Base-by-base conservation (phyloP, 1,284 basidiomycete species). In the Papiliotrema fonsecae region DNA sequence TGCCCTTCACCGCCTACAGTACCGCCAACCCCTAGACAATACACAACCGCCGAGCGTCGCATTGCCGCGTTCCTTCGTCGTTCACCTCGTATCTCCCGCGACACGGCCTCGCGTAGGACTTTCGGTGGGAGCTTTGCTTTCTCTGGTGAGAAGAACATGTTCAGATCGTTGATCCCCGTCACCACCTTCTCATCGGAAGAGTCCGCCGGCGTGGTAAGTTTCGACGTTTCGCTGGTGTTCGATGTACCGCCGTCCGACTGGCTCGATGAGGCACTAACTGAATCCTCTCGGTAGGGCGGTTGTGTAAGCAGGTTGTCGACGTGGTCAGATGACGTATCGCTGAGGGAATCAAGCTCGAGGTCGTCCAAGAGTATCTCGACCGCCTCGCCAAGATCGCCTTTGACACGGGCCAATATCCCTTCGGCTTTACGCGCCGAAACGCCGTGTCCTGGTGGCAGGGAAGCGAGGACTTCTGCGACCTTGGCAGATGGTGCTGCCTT, bases 321-420 rank as follows among this genome's bases (percentile, higher is more conserved):
- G n/a, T 52, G 38, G 11, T 9, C 10, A 11, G 38, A 11, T 11
- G 38, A 24, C 19, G 24, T 6, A 26, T 40, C 38, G 24, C 38
- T 40, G 19, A 40, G 21, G 11, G 24, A 9, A 16, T 61, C 62
- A 9, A 44, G 37, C 16, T 59, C 54, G 19, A 65, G 41, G 26
- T 67, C 61, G 42, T 70, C 65, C 16, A 69, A 50, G 2, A 70
- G 51, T 36, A 67, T 63, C 52, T 69, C 66, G 35, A 67, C 60
- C 2, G 68, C 65, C 24, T 60, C 64, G 24, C 60, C 61, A 4
- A 66, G 42, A 42, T 69, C 56, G 13, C 66, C 66, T 44, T 65
- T 64, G 21, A 60, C 56, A 18, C 66, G 55, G 7, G 57, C 59
- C 4, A 69, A 48, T 0, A 66, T 54, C 14, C 51, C 57, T 14